Base-by-base conservation (phyloP, 1,284 basidiomycete genomes). In the Sporisorium scitamineum region DNA sequence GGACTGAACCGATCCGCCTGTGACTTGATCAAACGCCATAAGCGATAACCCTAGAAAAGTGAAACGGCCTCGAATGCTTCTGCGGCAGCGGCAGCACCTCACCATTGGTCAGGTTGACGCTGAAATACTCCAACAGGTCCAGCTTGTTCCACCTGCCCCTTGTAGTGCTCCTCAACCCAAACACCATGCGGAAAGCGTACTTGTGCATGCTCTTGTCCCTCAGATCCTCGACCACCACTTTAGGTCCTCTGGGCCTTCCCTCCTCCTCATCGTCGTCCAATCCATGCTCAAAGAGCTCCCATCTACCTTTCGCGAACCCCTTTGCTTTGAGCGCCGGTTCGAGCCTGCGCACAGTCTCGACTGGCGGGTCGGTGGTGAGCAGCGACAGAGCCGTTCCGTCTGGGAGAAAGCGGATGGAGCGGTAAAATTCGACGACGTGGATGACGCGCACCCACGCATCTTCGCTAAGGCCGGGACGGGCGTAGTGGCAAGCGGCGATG, bases 311-410 rank as follows among this genome's bases (percentile, higher is more conserved):
- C 52, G 93, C 87, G 66, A 89, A 85, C 16, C 94, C 94, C 89
- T 96, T 95, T 0, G 66, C 48, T 8, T 65, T 71, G 3, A 95
- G 87, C 3, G 89, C 89, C 2, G 92, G 92, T 63, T 92, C 92
- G 60, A 97, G 89, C 16, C 90, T 86, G 5, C 92, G 91, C 53
- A 97, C 92, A 26, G 94, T 89, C 61, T 93, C 89, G 24, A 90
- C 89, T 0, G 94, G 95, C 1, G 88, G 85, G 48, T 96, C 94
- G 68, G 94, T 95, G 1, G 93, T 90, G 26, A 95, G 90, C 16
- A 95, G 89, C 24, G 93, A 94, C 3, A 97, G 88, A 5, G 95
- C 94, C 77, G 90, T 89, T 2, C 95, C 95, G 78, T 94, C 91
- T 0, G 93, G 91, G 70, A 93, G 92, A 88, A 97, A 97, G 10